Base-by-base conservation (phyloP, 257 asterid species). In the Jasminum sambac region DNA sequence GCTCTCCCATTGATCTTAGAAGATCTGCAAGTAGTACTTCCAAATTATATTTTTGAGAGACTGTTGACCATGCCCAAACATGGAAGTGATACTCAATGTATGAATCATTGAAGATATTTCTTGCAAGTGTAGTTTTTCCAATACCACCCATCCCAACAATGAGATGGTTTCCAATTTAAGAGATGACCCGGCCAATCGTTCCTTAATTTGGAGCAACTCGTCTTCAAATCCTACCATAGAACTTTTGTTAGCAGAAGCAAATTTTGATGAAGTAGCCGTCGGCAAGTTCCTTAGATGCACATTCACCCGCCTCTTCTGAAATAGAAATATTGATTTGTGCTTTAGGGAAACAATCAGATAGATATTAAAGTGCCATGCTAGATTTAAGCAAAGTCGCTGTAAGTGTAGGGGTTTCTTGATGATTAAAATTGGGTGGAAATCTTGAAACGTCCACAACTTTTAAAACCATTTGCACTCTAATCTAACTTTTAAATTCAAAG, bases 51-150 rank as follows among this genome's bases (percentile, higher is more conserved):
- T 55, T 61, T 10, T 60, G 77, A 9, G 75, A 60, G 5, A 68
- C 25, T 6, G 13, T 55, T 25, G 57, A 52, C 76, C 78, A 69
- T 21, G 76, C 79, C 10, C 61, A 39, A 63, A 42, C 39, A 10
- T 69, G 2, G 24, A 78, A 78, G 43, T 74, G 44, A 9, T 24
- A 17, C 25, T 59, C 14, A 23, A 60, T 39, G 0, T 2, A 8
- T 11, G 73, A 67, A 48, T 74, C 76, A 14, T 39, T 43, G 16
- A 19, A 78, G 19, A 69, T 36, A 30, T 64, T 68, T 11, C 16
- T 73, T 13, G 78, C 68, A 1, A 76, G 76, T 6, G 74, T 70
- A 39, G 74, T 70, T 39, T 70, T 59, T 7, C 67, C 73, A 24
- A 70, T 17, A 11, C 74, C 74, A 5, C 67, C 67, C 74, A 60